phyloP scores from a whole-genome alignment of 2,329 filamentous ascomycete species.

The Emmonsiellopsis sp. region DNA sequence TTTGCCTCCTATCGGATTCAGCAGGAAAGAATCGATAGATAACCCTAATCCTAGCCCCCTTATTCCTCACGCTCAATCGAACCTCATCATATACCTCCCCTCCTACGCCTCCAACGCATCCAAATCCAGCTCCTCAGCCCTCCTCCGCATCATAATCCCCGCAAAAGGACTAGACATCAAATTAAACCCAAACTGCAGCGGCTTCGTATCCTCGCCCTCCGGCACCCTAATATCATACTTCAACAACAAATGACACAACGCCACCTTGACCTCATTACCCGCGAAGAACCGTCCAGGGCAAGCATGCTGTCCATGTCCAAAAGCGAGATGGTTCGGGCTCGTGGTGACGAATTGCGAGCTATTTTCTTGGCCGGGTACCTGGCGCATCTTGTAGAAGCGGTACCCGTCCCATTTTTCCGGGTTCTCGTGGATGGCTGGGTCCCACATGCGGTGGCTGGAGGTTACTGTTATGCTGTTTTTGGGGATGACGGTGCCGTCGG shows the following conservation, averaged over 20 bases:
- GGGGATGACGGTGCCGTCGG: slow-evolving; percentile 23
- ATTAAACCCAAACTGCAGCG: slow-evolving; percentile 39
- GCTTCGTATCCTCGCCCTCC: slow-evolving; percentile 31
- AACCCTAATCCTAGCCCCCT: too few species aligned
- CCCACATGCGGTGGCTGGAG: slow-evolving; percentile 19
- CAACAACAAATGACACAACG: slow-evolving; percentile 42
- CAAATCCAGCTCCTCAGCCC: slow-evolving; percentile 1
- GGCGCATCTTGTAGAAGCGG: slow-evolving; percentile 25
- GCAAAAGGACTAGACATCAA: slow-evolving; percentile 24
- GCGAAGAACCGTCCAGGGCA: slow-evolving; percentile 50
- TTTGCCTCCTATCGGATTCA: too few species aligned
- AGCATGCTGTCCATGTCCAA: slow-evolving; percentile 29
- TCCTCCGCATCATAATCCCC: not conserved
- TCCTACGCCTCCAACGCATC: not conserved
- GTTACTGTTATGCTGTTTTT: slow-evolving; percentile 19
- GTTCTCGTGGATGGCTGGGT: slow-evolving; percentile 20
- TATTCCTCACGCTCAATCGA: too few species aligned
- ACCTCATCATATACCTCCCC: not conserved
- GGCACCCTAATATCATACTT: slow-evolving; percentile 45
- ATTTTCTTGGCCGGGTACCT: slow-evolving; percentile 22
- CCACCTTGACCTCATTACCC: slow-evolving; percentile 47
- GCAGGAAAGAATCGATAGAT: too few species aligned
- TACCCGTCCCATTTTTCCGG: slow-evolving; percentile 25
- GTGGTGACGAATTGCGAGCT: slow-evolving; percentile 23
- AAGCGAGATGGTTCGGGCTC: slow-evolving; percentile 21